Evolutionary conservation across 2,329 filamentous ascomycete genomes (phyloP), one percentile per base, ranked within the genome.

Genomic region (Madurella mycetomatis): DNA sequence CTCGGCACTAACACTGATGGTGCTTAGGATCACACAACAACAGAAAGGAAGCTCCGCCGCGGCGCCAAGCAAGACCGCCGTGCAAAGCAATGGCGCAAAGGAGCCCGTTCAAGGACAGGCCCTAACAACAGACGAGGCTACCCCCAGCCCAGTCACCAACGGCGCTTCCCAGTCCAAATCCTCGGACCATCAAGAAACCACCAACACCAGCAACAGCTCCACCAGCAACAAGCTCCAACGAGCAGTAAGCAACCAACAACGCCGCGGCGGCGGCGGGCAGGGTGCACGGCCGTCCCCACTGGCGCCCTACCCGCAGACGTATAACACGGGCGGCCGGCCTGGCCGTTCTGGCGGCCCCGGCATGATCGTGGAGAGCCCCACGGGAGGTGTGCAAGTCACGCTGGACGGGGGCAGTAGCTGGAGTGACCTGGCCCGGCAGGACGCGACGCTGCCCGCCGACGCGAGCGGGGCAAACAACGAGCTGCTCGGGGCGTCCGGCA

Each of bases 381-480:
- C 86, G 3, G 92, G 92, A 50, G 92, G 92, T 16, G 84, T 96
- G 52, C 90, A 95, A 70, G 89, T 96, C 64, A 92, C 94, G 17
- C 80, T 97, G 39, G 92, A 95, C 64, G 91, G 91, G 65, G 84
- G 86, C 15, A 89, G 90, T 56, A 92, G 88, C 70, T 97, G 92
- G 92, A 92, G 88, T 45, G 89, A 95, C 59, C 81, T 96, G 68
- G 90, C 90, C 47, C 86, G 92, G 56, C 88, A 92, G 65, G 92
- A 90, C 65, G 82, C 86, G 48, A 91, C 86, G 2, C 76, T 92
- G 40, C 83, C 85, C 1, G 78, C 82, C 0, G 86, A 90, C 66
- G 86, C 85, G 3, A 80, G 76, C 54, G 75, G 77, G 16, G 69
- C 72, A 1, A 69, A 67, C 37, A 66, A 65, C 63, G 76, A 71